Conservation (phyloP, 768 basidiomycete species). For the Serpula lacrymans region DNA sequence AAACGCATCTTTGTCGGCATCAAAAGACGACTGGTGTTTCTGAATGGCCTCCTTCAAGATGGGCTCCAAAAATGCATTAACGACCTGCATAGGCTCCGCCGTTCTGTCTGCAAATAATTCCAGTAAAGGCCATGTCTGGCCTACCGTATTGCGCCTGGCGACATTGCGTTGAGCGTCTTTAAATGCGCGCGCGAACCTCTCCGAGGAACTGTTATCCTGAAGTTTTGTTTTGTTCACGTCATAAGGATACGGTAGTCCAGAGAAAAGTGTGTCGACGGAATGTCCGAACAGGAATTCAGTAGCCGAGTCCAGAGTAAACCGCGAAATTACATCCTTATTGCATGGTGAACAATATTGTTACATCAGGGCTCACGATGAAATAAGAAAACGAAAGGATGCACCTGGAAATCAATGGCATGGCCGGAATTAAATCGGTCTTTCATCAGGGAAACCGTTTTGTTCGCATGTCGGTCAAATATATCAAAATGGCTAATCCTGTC, state of each 20-base stretch:
- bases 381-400: neutral
- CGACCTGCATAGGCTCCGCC: constrained; percentile 20
- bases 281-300: constrained; percentile 32
- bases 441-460: constrained; percentile 10
- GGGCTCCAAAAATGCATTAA: constrained; percentile 11
- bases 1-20: neutral
- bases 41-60: constrained; percentile 12
- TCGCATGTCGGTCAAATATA: constrained; percentile 16
- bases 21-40: constrained; percentile 7
- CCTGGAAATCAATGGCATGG: constrained; percentile 17
- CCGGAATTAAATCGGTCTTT: constrained; percentile 11
- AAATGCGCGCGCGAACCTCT: constrained; percentile 45
- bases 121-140: constrained; percentile 46
- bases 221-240: constrained; percentile 4
- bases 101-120: constrained; percentile 45
- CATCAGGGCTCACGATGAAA: neutral
- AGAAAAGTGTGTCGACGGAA: constrained; percentile 21
- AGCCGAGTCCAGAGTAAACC: constrained; percentile 33
- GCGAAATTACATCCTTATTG: constrained; percentile 35
- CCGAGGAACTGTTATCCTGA: constrained; percentile 22
- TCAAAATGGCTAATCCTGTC: constrained; percentile 21
- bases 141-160: constrained; percentile 37
- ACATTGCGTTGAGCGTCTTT: constrained; percentile 40
- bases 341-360: neutral
- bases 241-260: constrained; percentile 17